Evolutionary conservation across 345 rosid genomes (phyloP).

Genomic region (Brassica rapa): DNA sequence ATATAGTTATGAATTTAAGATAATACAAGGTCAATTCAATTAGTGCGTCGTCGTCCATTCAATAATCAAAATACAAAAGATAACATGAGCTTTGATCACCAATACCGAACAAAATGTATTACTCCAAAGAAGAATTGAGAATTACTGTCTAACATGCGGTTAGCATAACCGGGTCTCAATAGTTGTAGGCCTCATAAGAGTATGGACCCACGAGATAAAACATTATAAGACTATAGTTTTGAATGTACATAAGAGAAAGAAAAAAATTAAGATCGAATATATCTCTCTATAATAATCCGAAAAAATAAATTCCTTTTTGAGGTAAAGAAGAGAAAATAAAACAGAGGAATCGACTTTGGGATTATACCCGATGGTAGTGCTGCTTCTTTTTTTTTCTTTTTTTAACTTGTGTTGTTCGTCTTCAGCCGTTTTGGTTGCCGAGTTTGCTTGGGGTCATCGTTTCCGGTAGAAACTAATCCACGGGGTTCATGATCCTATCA

Average conservation of each 20-base stretch:
- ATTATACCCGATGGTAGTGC: slow-evolving; percentile 24
- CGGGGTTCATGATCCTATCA: slow-evolving; percentile 27
- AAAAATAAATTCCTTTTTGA: slow-evolving; percentile 11
- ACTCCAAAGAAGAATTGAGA: slow-evolving; percentile 10
- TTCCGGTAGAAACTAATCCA: slow-evolving; percentile 25
- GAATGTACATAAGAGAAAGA: slow-evolving; percentile 20
- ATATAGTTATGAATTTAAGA: too few species aligned
- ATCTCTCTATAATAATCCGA: slow-evolving; percentile 20
- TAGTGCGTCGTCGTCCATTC: background rate
- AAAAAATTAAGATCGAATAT: slow-evolving; percentile 24
- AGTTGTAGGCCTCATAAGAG: slow-evolving; percentile 31
- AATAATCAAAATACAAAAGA: background rate
- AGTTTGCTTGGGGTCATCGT: slow-evolving; percentile 37
- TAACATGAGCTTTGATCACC: background rate
- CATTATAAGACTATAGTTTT: slow-evolving; percentile 18
- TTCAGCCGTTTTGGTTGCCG: slow-evolving; percentile 42
- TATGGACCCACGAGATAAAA: slow-evolving; percentile 35
- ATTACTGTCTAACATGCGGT: slow-evolving; percentile 29
- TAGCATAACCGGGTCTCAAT: slow-evolving; percentile 37
- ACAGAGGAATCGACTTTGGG: slow-evolving; percentile 24
- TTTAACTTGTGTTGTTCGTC: slow-evolving; percentile 19
- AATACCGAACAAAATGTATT: background rate
- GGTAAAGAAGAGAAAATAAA: background rate
- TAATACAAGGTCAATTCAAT: background rate
- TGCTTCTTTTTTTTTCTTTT: background rate